Conservation (phyloP, 805 yeast species). For the Metschnikowia kofuensis region DNA sequence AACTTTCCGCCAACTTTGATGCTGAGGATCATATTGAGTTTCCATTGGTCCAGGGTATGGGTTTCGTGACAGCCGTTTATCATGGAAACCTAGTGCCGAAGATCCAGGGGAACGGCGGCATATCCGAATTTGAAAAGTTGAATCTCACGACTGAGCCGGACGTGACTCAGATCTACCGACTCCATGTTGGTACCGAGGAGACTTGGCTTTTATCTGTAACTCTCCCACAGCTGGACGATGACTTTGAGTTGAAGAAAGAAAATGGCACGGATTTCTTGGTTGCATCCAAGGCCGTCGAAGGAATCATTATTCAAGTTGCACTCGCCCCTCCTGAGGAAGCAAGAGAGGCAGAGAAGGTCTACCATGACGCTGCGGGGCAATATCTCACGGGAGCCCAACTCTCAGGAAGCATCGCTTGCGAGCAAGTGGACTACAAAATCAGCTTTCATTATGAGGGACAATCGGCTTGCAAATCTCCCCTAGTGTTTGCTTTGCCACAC, state of each 20-base stretch:
- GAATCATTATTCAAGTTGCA: conserved; percentile 52
- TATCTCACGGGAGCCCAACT: conserved; percentile 52
- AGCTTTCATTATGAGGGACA: conserved; percentile 48
- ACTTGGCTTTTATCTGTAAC: conserved; percentile 54
- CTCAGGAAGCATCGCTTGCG: conserved; percentile 46
- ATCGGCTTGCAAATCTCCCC: conserved; percentile 45
- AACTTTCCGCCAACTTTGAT: conserved; percentile 19
- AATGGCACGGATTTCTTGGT: conserved; percentile 26
- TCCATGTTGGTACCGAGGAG: conserved; percentile 36
- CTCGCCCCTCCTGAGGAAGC: conserved; percentile 31
- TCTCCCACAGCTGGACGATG: conserved; percentile 7
- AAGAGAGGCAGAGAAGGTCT: conserved; percentile 35
- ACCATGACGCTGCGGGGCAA: conserved; percentile 68
- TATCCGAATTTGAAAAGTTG: neutral
- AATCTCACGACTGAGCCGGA: neutral
- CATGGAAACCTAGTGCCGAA: conserved; percentile 52
- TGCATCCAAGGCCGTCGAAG: conserved; percentile 37
- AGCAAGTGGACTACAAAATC: conserved; percentile 47
- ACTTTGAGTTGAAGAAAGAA: conserved; percentile 27
- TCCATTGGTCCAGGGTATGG: conserved; percentile 61
- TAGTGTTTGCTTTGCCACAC: conserved; percentile 69
- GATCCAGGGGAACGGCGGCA: conserved; percentile 5
- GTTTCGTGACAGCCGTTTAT: conserved; percentile 51
- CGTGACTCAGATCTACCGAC: conserved; percentile 34
- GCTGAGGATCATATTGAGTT: conserved; percentile 38